Conservation (phyloP, 2,329 filamentous ascomycete species). For the Trichoderma sp. region DNA sequence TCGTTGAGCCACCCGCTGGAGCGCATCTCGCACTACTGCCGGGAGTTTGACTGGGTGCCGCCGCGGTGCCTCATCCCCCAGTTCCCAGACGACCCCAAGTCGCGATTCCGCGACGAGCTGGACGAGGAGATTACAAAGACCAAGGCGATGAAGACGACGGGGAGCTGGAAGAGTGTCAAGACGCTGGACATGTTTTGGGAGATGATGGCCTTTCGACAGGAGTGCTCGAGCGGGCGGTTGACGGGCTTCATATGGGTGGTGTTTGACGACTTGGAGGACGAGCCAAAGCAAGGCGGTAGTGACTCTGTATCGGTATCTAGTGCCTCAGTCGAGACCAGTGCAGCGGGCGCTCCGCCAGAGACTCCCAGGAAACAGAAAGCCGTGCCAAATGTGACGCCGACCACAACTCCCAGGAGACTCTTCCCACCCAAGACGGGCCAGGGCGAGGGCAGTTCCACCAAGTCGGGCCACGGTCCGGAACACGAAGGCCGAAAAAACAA, state of each 20-base stretch:
- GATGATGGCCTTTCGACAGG: slow-evolving; percentile 94
- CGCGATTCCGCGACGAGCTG: slow-evolving; percentile 82
- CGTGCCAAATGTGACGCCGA: slow-evolving; percentile 36
- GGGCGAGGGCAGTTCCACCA: not conserved
- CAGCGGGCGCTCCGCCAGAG: slow-evolving; percentile 30
- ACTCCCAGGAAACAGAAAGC: slow-evolving; percentile 42
- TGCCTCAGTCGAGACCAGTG: slow-evolving; percentile 34
- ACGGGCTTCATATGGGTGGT: slow-evolving; percentile 96
- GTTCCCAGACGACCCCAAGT: slow-evolving; percentile 94
- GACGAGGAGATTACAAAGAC: slow-evolving; percentile 76
- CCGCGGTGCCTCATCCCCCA: slow-evolving; percentile 83
- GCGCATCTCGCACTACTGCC: slow-evolving; percentile 62
- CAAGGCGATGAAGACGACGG: slow-evolving; percentile 56
- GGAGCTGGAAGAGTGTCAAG: slow-evolving; percentile 80
- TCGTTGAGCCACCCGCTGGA: slow-evolving; percentile 73
- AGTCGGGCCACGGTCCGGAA: slow-evolving; percentile 6
- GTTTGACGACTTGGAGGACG: slow-evolving; percentile 59
- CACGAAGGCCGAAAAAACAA: slow-evolving; percentile 29
- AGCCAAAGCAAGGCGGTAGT: slow-evolving; percentile 13
- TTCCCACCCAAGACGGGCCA: slow-evolving; percentile 36
- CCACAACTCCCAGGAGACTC: slow-evolving; percentile 41
- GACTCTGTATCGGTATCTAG: slow-evolving; percentile 35
- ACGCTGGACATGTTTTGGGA: slow-evolving; percentile 96
- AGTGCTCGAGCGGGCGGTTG: slow-evolving; percentile 88
- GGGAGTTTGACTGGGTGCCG: slow-evolving; percentile 63